Base-by-base conservation (phyloP, 257 asterid species). In the Oldenlandia corymbosa region DNA sequence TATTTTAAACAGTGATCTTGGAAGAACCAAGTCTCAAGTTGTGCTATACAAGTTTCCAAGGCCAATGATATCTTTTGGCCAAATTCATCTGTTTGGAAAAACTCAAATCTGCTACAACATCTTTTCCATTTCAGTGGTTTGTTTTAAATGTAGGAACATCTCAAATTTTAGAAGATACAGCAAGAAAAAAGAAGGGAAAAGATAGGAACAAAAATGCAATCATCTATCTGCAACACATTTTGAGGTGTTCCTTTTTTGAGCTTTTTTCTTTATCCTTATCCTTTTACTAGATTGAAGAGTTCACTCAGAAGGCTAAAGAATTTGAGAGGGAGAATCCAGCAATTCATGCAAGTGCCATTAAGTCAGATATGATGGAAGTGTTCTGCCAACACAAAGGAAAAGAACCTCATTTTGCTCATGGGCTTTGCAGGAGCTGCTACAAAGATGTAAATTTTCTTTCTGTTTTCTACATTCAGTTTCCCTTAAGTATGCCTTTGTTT, bases 351-450 rank as follows among this genome's bases (percentile, higher is more conserved):
- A 74, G 57, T 28, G 41, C 39, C 67, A 37, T 63, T 34, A 85
- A 74, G 73, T 65, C 55, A 53, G 71, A 47, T n/a, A 20, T 46
- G 10, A 71, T 58, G 63, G 83, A 85, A 72, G 76, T 88, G 74
- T 86, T 88, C 52, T 91, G 96, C 77, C 75, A 73, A 72, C 96
- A 91, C 72, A 87, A 82, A 76, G 80, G 73, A 68, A 71, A 65
- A 10, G 85, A 39, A 71, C 81, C 85, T 69, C 86, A 72, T 65
- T 91, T 88, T 81, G 91, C 91, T 58, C 85, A 78, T 79, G 95
- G 97, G 43, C 93, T 90, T 58, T 90, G 97, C 76, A 27, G 68
- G 71, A 66, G 68, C 53, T 88, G 97, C 83, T 85, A 80, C 58
- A 68, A 46, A 63, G 89, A 84, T 4, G 96, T 85, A 73, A 59